Base-by-base conservation (phyloP, 192 early-diverging fungal species). In the Backusella parvicylindrica region DNA sequence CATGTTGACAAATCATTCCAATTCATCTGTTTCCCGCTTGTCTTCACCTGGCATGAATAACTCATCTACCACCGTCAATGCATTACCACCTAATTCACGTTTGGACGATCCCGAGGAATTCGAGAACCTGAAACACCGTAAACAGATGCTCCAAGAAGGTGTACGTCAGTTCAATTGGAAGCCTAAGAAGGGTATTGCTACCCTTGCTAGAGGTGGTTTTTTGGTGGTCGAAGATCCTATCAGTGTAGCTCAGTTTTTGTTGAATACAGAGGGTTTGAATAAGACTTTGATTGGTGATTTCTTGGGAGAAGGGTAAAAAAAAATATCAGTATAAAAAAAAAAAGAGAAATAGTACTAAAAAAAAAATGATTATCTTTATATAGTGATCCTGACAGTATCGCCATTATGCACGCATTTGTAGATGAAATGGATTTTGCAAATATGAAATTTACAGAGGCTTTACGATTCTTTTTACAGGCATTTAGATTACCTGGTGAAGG, bases 341-440 rank as follows among this genome's bases (percentile, higher is more conserved):
- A 50, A n/a, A 47, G 11, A 40, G 18, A 26, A 23, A 21, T 64
- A 49, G 30, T 15, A 77, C 16, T 18, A 37, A 82, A 32, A n/a
- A n/a, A n/a, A n/a, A n/a, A n/a, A n/a, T n/a, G n/a, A n/a, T n/a
- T n/a, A 18, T 41, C 41, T 47, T 13, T 32, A 26, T 37, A 36
- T 60, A 89, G 86, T 65, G 95, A 98, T 33, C 84, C 91, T 23
- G 92, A 96, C 73, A 95, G 96, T 86, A 93, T 98, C 74, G 87
- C 91, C 8, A 94, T 96, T 56, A 98, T 98, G 96, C 96, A 98
- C 71, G 93, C 95, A n/a, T 96, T 97, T 86, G 94, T 98, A 4
- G 96, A 98, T 77, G 85, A 87, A 71, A 92, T 98, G 89, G 89
- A 93, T 43, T 97, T 98, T 74, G 73, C 78, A 43, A 79, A 85